These are phyloP conservation scores for Crithidia brevicula DNA, from an alignment of 208 protist genomes.

Conservation along the genomic window DNA sequence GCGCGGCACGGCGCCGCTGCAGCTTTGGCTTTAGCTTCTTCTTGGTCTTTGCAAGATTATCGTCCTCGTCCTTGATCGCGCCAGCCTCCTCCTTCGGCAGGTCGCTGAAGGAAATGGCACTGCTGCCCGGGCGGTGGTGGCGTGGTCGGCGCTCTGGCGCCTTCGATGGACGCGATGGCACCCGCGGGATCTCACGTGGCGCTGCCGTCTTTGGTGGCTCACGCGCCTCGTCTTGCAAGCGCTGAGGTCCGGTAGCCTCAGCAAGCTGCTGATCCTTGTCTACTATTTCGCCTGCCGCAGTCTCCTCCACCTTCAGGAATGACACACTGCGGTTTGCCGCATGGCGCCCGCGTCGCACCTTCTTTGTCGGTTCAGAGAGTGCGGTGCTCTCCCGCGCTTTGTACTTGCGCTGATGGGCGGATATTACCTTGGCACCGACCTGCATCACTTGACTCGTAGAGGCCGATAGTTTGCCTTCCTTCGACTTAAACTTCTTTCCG, in stretches of 20 bases:
- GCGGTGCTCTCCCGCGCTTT: slow-evolving; percentile 41
- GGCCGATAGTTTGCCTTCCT: slow-evolving; percentile 27
- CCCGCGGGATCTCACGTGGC: slow-evolving; percentile 4
- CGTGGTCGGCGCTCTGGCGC: slow-evolving; percentile 19
- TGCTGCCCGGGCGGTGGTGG: slow-evolving; percentile 22
- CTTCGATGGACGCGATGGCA: slow-evolving; percentile 16
- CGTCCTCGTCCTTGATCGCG: slow-evolving; percentile 24
- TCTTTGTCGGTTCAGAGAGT: slow-evolving; percentile 35
- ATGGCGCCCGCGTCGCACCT: slow-evolving; percentile 15
- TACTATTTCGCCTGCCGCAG: slow-evolving; percentile 30
- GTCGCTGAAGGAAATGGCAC: slow-evolving; percentile 29
- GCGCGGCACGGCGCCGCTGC: slow-evolving; percentile 13
- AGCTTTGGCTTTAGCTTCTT: slow-evolving; percentile 21
- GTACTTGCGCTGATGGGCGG: slow-evolving; percentile 18
- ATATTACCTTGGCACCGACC: slow-evolving; percentile 11
- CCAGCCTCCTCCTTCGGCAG: slow-evolving; percentile 27
- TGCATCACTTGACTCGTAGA: slow-evolving; percentile 35
- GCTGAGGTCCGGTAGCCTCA: slow-evolving; percentile 8
- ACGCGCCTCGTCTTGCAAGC: slow-evolving; percentile 1
- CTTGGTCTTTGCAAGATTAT: neutral
- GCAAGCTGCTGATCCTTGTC: slow-evolving; percentile 28
- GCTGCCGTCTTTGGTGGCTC: neutral
- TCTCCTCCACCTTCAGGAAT: slow-evolving; percentile 37
- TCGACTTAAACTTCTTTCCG: slow-evolving; percentile 1
- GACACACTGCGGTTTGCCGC: slow-evolving; percentile 31